A percentile compares a stretch with the other conserved stretches of the same genome.
These are phyloP conservation scores for Prunus campanulata DNA, from an alignment of 306 rosid species.

Conservation along the genomic window DNA sequence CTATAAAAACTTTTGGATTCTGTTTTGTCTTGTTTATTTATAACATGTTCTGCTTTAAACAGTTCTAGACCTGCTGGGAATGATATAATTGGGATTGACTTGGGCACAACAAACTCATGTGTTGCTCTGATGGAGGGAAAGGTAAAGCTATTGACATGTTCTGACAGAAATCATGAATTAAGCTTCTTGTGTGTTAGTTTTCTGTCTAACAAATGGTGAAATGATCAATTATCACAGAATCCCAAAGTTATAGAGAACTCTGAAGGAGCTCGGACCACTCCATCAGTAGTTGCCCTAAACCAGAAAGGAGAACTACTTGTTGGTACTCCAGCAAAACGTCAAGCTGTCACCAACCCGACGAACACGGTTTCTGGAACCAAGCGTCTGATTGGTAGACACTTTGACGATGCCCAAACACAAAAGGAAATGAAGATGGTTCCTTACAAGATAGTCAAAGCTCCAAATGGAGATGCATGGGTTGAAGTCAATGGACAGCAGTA, in stretches of 20 bases:
- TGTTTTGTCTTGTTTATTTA: neutral
- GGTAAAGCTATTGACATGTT: constrained; percentile 14
- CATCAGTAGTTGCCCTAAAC: constrained; percentile 86
- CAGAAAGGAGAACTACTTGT: constrained; percentile 92
- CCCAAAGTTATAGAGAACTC: constrained; percentile 83
- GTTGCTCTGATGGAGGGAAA: constrained; percentile 93
- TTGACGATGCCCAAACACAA: constrained; percentile 82
- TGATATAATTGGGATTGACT: constrained; percentile 83
- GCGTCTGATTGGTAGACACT: constrained; percentile 85
- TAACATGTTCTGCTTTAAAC: neutral
- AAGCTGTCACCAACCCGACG: constrained; percentile 84
- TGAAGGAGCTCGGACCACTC: constrained; percentile 87
- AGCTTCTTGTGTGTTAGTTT: neutral
- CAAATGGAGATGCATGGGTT: constrained; percentile 98
- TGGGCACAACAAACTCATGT: constrained; percentile 94
- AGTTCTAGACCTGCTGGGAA: constrained; percentile 79
- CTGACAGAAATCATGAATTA: neutral
- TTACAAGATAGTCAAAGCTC: constrained; percentile 75
- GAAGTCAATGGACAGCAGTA: constrained; percentile 83
- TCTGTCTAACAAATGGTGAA: neutral
- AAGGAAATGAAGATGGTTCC: constrained; percentile 98
- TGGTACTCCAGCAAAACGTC: constrained; percentile 90
- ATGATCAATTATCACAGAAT: constrained; percentile 29
- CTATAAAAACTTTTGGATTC: neutral
- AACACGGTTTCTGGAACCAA: constrained; percentile 83